These are phyloP conservation scores for Colletotrichum simmondsii DNA, from an alignment of 2,329 filamentous ascomycete species.

Conservation along the genomic window DNA sequence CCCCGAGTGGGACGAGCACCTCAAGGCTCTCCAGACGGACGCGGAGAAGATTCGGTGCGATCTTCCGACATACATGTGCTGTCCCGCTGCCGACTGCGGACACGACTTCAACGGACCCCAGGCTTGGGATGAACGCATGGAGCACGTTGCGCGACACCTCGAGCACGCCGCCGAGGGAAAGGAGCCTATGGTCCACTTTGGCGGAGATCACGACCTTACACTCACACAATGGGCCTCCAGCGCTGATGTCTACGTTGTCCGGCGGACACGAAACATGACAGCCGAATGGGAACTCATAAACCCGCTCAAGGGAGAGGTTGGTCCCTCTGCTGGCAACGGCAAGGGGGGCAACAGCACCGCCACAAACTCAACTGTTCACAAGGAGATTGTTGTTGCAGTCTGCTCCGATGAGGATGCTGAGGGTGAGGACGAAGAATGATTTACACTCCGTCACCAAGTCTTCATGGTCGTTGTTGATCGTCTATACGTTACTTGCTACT, in stretches of 20 bases:
- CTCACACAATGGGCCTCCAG: constrained; percentile 54
- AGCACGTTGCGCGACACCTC: constrained; percentile 86
- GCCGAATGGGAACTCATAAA: constrained; percentile 47
- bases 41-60: constrained; percentile 71
- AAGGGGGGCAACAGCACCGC: constrained; percentile 22
- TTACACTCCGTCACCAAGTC: neutral
- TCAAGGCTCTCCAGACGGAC: constrained; percentile 65
- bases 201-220: constrained; percentile 48
- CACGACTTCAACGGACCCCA: constrained; percentile 67
- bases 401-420: constrained; percentile 34
- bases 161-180: constrained; percentile 61
- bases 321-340: constrained; percentile 31
- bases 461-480: neutral
- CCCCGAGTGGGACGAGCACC: constrained; percentile 60
- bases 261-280: constrained; percentile 30
- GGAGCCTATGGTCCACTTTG: constrained; percentile 48
- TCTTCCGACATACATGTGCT: constrained; percentile 69
- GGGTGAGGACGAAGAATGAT: constrained; percentile 32
- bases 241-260: constrained; percentile 50
- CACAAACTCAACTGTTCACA: constrained; percentile 4
- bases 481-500: neutral
- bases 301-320: constrained; percentile 38
- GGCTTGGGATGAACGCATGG: constrained; percentile 86
- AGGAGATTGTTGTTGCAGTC: constrained; percentile 20
- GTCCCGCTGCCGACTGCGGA: constrained; percentile 71